phyloP scores from a whole-genome alignment of 495 filamentous ascomycete genomes.

The Penicillium canescens region DNA sequence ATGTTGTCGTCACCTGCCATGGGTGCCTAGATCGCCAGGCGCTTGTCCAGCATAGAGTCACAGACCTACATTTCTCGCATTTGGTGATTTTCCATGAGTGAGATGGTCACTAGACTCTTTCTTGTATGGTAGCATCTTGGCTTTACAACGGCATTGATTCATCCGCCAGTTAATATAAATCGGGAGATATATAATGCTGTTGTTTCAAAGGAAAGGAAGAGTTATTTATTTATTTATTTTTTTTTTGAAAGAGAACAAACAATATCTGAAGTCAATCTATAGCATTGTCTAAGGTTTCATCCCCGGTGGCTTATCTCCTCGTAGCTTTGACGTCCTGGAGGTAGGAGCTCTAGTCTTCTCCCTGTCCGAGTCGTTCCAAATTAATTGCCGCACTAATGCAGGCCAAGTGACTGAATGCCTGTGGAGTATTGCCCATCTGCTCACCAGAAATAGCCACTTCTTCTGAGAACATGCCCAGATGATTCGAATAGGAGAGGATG shows the following conservation, averaged over 20 bases:
- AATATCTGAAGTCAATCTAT: slow-evolving; percentile 4
- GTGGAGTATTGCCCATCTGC: slow-evolving; percentile 72
- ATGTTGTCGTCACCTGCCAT: no score
- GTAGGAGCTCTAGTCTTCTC: neutral
- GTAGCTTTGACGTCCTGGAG: neutral
- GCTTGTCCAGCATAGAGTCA: no score
- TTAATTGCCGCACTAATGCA: slow-evolving; percentile 74
- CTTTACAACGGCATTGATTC: no score
- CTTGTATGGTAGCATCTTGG: no score
- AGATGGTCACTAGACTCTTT: no score
- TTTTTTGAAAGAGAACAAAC: neutral
- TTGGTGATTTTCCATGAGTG: no score
- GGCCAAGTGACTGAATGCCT: slow-evolving; percentile 73
- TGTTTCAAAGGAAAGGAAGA: neutral
- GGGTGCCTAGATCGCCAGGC: no score
- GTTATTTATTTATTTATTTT: no score
- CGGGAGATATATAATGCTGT: neutral
- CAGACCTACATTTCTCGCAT: no score
- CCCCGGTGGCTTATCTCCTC: neutral
- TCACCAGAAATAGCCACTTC: slow-evolving; percentile 71
- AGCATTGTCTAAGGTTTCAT: neutral
- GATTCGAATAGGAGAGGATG: slow-evolving; percentile 70
- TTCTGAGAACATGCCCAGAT: slow-evolving; percentile 73
- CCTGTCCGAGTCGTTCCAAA: slow-evolving; percentile 44
- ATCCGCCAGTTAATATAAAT: no score